Base-by-base conservation (phyloP, 352 stramenopile species). In the Globisporangium camurandrum region DNA sequence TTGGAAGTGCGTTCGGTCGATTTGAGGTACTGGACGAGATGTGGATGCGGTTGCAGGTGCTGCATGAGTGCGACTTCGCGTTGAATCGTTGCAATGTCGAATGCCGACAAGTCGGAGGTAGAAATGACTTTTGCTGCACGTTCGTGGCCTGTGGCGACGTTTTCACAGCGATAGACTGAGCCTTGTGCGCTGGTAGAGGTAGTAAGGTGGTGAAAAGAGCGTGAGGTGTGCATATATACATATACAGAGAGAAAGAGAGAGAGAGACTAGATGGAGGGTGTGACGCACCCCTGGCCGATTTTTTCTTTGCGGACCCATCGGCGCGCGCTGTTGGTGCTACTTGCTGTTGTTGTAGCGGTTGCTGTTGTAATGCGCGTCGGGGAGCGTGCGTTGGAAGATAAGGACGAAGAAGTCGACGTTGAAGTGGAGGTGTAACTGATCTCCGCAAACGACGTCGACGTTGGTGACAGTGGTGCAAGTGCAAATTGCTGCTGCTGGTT, bases 41-140 rank as follows among this genome's bases (percentile, higher is more conserved):
- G 59, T 22, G 46, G 58, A 46, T 91, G 76, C 22, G 5, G 36
- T 19, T 66, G 52, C 6, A 88, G 49, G 7, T 58, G 56, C 56
- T 88, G 85, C 62, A 91, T 87, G 10, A 69, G 83, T 28, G 71
- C 69, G 14, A 86, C 72, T 34, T 88, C 76, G 23, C 61, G 62
- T 45, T 85, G 87, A 24, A 91, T 74, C 1, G 61, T 64, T 42
- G 79, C 62, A 1, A 88, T 56, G 44, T 85, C 75, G 0, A 56
- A 52, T 17, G 57, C 27, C 12, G 72, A 80, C 22, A 87, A 43
- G 2, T 84, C 76, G 20, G 66, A 58, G 11, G 65, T 86, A 60
- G 69, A 67, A 54, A 88, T 83, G 38, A 88, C 62, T 42, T 91
- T 91, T 36, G 76, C 68, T 2, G 79, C 79, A 2, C 86, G 59